phyloP scores from a whole-genome alignment of 345 rosid species.

The Diplotaxis tenuifolia region DNA sequence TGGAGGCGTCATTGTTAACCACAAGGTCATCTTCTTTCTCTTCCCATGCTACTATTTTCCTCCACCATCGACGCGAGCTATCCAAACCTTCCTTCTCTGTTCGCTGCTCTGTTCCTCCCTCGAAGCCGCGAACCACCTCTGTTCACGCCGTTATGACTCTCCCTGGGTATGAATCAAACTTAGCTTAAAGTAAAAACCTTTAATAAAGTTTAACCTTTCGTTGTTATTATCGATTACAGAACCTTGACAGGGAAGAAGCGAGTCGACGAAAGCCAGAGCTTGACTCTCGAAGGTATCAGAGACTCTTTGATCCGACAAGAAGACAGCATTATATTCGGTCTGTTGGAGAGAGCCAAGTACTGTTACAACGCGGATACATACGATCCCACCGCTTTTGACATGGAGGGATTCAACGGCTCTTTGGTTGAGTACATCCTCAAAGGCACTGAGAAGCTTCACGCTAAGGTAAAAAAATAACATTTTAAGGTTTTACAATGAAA shows the following conservation, averaged over 20 bases:
- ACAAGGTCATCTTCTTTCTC: constrained; percentile 26
- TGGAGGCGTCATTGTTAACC: constrained; percentile 54
- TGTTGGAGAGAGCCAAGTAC: constrained; percentile 82
- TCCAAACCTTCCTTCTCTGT: constrained; percentile 16
- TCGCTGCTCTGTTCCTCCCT: constrained; percentile 34
- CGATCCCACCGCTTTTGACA: constrained; percentile 61
- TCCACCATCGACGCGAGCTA: constrained; percentile 22
- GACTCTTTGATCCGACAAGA: constrained; percentile 83
- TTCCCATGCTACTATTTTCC: constrained; percentile 28
- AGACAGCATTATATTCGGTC: constrained; percentile 82
- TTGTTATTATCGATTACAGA: constrained; percentile 39
- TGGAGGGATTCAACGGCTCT: constrained; percentile 81
- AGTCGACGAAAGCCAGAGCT: constrained; percentile 70
- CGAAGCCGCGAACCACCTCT: constrained; percentile 32
- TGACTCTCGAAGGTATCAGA: constrained; percentile 75
- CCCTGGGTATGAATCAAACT: constrained; percentile 40
- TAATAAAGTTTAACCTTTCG: neutral
- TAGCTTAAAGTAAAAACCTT: neutral
- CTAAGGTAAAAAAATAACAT: constrained; percentile 57
- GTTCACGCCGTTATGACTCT: constrained; percentile 43
- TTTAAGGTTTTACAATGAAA: too few relatives aligned
- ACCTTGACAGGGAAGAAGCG: constrained; percentile 44
- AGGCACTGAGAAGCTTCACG: constrained; percentile 88
- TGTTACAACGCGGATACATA: constrained; percentile 81
- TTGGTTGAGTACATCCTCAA: constrained; percentile 74